These are phyloP conservation scores for Exserohilum turcica DNA, from an alignment of 2,329 filamentous ascomycete species.

Conservation along the genomic window DNA sequence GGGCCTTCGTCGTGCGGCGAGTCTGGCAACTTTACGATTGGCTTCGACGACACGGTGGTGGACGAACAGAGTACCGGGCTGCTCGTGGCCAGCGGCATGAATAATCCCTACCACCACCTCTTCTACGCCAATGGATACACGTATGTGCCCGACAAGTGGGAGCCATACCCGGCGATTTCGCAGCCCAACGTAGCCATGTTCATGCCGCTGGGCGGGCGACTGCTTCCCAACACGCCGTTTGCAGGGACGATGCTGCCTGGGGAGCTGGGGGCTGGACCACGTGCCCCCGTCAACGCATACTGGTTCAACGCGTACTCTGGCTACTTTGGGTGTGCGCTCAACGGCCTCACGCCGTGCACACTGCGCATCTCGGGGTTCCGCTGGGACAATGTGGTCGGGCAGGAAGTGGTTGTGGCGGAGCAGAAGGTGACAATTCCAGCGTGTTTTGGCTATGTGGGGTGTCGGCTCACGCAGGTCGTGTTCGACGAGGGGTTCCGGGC, in stretches of 20 bases:
- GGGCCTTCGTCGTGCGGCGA: conserved; percentile 49
- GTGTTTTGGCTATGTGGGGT: conserved; percentile 50
- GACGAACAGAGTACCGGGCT: conserved; percentile 38
- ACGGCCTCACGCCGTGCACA: conserved; percentile 46
- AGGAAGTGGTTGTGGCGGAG: conserved; percentile 45
- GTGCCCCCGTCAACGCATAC: conserved; percentile 51
- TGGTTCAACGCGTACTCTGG: conserved; percentile 58
- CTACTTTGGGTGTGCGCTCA: conserved; percentile 56
- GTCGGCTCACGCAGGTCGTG: conserved; percentile 38
- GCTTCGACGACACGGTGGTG: conserved; percentile 35
- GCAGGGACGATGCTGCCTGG: conserved; percentile 49
- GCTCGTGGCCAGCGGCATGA: conserved; percentile 48
- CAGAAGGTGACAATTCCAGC: conserved; percentile 51
- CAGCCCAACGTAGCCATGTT: conserved; percentile 56
- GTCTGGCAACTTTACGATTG: conserved; percentile 51
- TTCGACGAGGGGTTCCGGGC: conserved; percentile 49
- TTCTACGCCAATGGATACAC: conserved; percentile 58
- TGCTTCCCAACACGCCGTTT: conserved; percentile 35
- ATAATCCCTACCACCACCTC: conserved; percentile 58
- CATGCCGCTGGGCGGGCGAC: conserved; percentile 44
- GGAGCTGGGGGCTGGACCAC: conserved; percentile 55
- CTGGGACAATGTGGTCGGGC: conserved; percentile 43
- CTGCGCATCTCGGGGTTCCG: conserved; percentile 55
- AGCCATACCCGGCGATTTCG: conserved; percentile 54
- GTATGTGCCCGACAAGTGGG: conserved; percentile 53